These are phyloP conservation scores for Naganishia randhawae DNA, from an alignment of 768 basidiomycete genomes.

Conservation along the genomic window DNA sequence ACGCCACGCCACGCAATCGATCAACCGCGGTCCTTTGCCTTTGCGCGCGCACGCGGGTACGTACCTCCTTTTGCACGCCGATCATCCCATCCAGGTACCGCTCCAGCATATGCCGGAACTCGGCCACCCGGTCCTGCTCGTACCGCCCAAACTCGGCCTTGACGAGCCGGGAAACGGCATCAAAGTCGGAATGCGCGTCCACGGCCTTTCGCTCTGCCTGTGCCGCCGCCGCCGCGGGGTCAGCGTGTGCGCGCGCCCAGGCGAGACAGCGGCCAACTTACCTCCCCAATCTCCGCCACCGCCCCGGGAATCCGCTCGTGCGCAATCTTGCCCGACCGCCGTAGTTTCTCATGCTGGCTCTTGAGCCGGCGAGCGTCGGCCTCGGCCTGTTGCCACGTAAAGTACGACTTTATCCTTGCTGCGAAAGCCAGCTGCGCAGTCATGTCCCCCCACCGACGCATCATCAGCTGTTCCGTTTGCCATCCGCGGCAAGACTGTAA, in stretches of 20 bases:
- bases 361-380: slow-evolving; percentile 38
- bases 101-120: slow-evolving; percentile 81
- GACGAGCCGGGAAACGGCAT: slow-evolving; percentile 77
- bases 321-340: slow-evolving; percentile 54
- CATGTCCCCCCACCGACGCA: too few species aligned
- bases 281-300: slow-evolving; percentile 78
- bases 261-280: slow-evolving; percentile 42
- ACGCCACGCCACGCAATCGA: too few species aligned
- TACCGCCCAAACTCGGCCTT: slow-evolving; percentile 87
- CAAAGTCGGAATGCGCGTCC: slow-evolving; percentile 83
- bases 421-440: slow-evolving; percentile 76
- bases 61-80: slow-evolving; percentile 70
- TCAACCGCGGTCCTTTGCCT: neutral
- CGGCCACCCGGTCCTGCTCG: slow-evolving; percentile 86
- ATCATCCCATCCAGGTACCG: slow-evolving; percentile 84
- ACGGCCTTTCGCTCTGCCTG: slow-evolving; percentile 80
- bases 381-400: slow-evolving; percentile 76
- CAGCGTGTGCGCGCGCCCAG: neutral
- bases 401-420: slow-evolving; percentile 77
- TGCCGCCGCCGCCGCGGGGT: neutral
- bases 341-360: slow-evolving; percentile 55
- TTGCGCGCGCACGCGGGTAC: neutral
- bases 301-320: slow-evolving; percentile 68
- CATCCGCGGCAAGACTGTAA: neutral
- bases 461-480: too few species aligned